Evolutionary conservation across 305 asterid genomes (phyloP).

Genomic region (Striga hermonthica): DNA sequence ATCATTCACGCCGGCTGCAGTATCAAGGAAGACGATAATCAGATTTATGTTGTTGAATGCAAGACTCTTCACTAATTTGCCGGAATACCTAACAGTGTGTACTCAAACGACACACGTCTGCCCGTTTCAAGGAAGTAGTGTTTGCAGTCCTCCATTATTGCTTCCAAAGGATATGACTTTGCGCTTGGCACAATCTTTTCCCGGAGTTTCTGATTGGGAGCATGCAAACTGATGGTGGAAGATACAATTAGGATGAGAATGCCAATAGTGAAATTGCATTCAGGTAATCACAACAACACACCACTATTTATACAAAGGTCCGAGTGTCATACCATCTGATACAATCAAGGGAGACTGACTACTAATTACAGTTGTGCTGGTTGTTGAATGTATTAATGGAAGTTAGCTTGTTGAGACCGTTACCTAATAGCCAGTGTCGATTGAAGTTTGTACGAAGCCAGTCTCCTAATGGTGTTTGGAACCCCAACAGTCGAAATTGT

Average conservation of each 20-base stretch:
- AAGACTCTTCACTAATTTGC: not conserved
- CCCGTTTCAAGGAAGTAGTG: constrained; percentile 79
- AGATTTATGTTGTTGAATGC: constrained; percentile 17
- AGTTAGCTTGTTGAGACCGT: constrained; percentile 26
- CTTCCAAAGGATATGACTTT: constrained; percentile 83
- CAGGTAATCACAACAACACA: too few relatives aligned
- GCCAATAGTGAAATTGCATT: not conserved
- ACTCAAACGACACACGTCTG: constrained; percentile 87
- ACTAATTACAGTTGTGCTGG: too few relatives aligned
- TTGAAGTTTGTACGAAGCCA: constrained; percentile 91
- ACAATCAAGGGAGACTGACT: too few relatives aligned
- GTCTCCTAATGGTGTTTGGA: constrained; percentile 80
- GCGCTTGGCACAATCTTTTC: constrained; percentile 91
- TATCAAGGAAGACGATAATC: constrained; percentile 28
- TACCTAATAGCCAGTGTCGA: constrained; percentile 95
- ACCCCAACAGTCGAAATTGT: constrained; percentile 97
- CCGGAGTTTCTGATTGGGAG: constrained; percentile 87
- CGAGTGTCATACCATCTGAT: too few relatives aligned
- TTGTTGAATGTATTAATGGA: constrained; percentile 21
- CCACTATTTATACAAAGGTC: too few relatives aligned
- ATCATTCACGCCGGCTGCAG: constrained; percentile 83
- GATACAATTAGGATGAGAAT: constrained; percentile 19
- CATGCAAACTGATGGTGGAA: constrained; percentile 66
- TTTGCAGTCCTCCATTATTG: constrained; percentile 90
- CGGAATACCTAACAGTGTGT: constrained; percentile 72